Evolutionary conservation across 805 yeast genomes (phyloP), one percentile per base, ranked within the genome.

Genomic region (Saturnispora dispora): DNA sequence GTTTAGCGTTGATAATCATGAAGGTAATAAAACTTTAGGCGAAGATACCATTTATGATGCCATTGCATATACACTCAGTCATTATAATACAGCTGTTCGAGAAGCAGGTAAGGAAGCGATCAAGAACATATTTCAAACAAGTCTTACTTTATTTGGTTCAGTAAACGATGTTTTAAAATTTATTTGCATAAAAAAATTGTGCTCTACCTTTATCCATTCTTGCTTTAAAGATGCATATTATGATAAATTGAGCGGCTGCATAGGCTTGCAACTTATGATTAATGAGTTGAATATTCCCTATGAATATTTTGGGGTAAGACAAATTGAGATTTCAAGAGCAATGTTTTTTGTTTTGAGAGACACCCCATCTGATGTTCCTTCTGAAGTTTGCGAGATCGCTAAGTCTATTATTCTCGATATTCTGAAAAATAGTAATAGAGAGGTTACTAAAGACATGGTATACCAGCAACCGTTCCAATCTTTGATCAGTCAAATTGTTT

Each of bases 201-300:
- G 87, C 57, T 83, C 88, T 47, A 83, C 83, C 49, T 85, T 95
- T 60, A 82, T 93, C 43, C 99, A 95, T 62, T 78, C 88, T 44
- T 90, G 98, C 68, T 93, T 86, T 63, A 95, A 87, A 55, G 96
- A 88, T 65, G 83, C 81, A 35, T 91, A 86, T 67, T 87, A 85
- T 63, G 76, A 82, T 33, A 93, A 93, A 58, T 73, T 87, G 8
- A 97, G 97, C 7, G 97, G 98, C 39, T 82, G 91, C 37, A 62
- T 86, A 27, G 98, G 99, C 22, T 71, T 93, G 46, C 75, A 79
- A 57, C 79, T 88, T 2, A 73, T 91, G 71, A 74, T 88, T 37
- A 76, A 77, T 43, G 93, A 84, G 44, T 68, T 85, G 33, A 75
- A 69, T 1, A 78, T 88, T 45, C 87, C 96, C 0, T 70, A 80